Base-by-base conservation (phyloP, 768 basidiomycete species). In the Mycena pura region DNA sequence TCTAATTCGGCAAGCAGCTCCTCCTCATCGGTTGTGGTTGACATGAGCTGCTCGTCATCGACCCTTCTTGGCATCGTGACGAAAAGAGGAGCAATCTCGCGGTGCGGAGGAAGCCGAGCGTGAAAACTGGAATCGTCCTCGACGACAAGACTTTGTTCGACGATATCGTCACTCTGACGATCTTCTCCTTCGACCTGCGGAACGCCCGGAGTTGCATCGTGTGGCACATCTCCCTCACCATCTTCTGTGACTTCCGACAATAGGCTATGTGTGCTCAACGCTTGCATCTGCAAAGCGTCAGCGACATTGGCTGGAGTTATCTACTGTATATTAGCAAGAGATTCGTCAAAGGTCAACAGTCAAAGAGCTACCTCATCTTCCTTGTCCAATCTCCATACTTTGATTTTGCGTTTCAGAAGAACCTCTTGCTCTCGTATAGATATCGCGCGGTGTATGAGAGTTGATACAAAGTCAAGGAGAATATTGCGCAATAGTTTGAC, bases 401-500 rank as follows among this genome's bases (percentile, higher is more conserved):
- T 88, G 45, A 83, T 83, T 19, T 82, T 80, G 38, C 77, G 75
- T 73, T 90, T 91, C 68, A 88, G 69, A 29, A 75, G 72, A 52
- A 77, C 71, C 65, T 90, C 89, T 57, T 87, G 83, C 65, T 89
- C 87, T 39, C 84, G 83, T 34, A 80, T 75, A 7, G 83, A 75
- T 40, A 90, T 80, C 21, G 82, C 77, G 31, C 78, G 79, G 54
- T 84, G 81, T 2, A 88, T 73, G 0, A 86, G 52, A 34, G 82
- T 78, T 8, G 80, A 78, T 15, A 82, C 76, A 64, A 90, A 92
- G 29, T 80, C 76, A 9, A 79, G 75, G 21, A 86, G 67, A 28
- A 82, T 77, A 10, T 69, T 75, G 19, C 77, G 75, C 34, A 91
- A 63, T 14, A 84, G 64, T 27, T 69, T 78, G 28, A 91, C 71